Percentiles rank a stretch among this genome's conserved stretches.
These are phyloP conservation scores for Botrytis fabae DNA, from an alignment of 2,329 filamentous ascomycete species.

Conservation along the genomic window DNA sequence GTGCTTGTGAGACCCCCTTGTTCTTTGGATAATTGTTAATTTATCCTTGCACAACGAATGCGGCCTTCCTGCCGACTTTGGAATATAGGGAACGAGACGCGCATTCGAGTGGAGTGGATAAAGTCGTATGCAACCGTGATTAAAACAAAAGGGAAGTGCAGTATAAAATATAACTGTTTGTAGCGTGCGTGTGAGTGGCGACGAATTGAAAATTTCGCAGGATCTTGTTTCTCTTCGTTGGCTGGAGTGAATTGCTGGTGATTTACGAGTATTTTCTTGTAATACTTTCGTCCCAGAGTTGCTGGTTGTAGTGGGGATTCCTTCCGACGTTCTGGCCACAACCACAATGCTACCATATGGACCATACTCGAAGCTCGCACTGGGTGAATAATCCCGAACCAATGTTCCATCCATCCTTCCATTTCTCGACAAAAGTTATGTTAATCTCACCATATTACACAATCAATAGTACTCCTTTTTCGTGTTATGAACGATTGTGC, in stretches of 20 bases:
- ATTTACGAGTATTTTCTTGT: slow-evolving; percentile 6
- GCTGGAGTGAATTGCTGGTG: not conserved
- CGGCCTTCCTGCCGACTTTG: slow-evolving; percentile 22
- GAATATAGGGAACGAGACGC: slow-evolving; percentile 5
- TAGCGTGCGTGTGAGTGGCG: not conserved
- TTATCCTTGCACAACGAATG: slow-evolving; percentile 23
- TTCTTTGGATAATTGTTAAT: slow-evolving; percentile 17
- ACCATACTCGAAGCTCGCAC: not conserved
- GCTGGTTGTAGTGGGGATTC: not conserved
- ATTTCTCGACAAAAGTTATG: not conserved
- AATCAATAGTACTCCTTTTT: not conserved
- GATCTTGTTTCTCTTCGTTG: not conserved
- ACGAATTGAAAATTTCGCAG: slow-evolving; percentile 1
- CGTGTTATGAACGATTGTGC: not conserved
- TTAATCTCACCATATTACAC: not conserved
- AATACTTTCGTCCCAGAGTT: not conserved
- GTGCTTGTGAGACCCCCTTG: slow-evolving; percentile 6
- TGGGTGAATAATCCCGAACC: not conserved
- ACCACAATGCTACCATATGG: slow-evolving; percentile 11
- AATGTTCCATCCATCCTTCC: not conserved
- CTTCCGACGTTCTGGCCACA: slow-evolving; percentile 19
- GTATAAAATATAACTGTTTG: not conserved
- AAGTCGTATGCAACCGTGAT: slow-evolving; percentile 1
- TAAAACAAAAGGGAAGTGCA: not conserved
- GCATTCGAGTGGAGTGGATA: slow-evolving; percentile 23